Percentiles rank a stretch among this genome's conserved stretches.
Evolutionary conservation across 2,329 filamentous ascomycete species (phyloP).

Genomic region (Neospermospora avenae): DNA sequence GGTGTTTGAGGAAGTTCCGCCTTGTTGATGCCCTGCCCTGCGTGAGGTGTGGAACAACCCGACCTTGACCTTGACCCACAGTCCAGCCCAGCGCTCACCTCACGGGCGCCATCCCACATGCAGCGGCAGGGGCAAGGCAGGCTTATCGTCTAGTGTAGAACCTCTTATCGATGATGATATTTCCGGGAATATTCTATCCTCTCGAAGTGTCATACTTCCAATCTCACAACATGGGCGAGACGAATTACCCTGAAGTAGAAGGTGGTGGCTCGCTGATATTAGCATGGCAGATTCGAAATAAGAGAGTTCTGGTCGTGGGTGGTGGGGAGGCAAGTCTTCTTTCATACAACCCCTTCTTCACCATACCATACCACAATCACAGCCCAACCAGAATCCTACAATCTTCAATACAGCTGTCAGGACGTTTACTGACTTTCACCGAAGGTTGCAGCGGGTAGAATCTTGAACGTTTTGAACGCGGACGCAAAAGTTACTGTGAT

Average conservation of each 20-base stretch:
- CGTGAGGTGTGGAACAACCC: too few relatives aligned
- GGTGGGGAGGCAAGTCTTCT: slow-evolving; percentile 73
- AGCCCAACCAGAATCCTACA: too few relatives aligned
- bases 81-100: too few relatives aligned
- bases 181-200: too few relatives aligned
- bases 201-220: slow-evolving; percentile 3
- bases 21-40: not conserved
- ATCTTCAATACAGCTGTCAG: not conserved
- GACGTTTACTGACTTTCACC: slow-evolving; percentile 29
- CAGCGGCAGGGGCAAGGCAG: too few relatives aligned
- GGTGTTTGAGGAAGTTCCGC: slow-evolving; percentile 16
- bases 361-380: too few relatives aligned
- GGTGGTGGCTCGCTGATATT: slow-evolving; percentile 90
- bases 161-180: too few relatives aligned
- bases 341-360: too few relatives aligned
- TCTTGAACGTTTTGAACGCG: slow-evolving; percentile 91
- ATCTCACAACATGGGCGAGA: slow-evolving; percentile 22
- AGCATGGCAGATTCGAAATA: slow-evolving; percentile 91
- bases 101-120: too few relatives aligned
- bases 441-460: slow-evolving; percentile 91
- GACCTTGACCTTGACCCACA: too few relatives aligned
- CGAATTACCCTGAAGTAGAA: slow-evolving; percentile 73
- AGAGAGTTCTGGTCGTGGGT: slow-evolving; percentile 86
- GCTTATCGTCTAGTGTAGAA: too few relatives aligned
- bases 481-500: slow-evolving; percentile 88